phyloP scores from a whole-genome alignment of 1,284 basidiomycete species.

The Microbotryum violaceum region DNA sequence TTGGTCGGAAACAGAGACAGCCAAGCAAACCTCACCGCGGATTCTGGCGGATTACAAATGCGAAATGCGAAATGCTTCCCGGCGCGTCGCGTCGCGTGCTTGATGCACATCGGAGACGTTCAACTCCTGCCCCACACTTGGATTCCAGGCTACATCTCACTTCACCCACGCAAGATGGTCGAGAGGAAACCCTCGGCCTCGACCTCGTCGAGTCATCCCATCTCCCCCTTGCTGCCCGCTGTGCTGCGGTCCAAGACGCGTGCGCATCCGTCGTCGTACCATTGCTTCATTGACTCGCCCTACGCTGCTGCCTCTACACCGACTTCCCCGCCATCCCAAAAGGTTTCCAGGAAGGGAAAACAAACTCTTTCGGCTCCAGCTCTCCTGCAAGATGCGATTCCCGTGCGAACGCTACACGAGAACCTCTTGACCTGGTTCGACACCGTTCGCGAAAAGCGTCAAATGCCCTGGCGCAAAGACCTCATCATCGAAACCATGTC shows the following conservation, averaged over 20 bases:
- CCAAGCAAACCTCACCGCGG: too few species aligned
- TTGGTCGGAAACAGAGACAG: too few species aligned
- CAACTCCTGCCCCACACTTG: too few species aligned
- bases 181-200: too few species aligned
- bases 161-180: too few species aligned
- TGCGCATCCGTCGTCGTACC: constrained; percentile 18
- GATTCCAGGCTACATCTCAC: too few species aligned
- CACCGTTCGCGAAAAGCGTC: constrained; percentile 53
- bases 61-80: too few species aligned
- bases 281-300: constrained; percentile 18
- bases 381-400: constrained; percentile 3
- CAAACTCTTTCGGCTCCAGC: not conserved
- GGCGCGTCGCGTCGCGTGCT: too few species aligned
- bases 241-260: not conserved
- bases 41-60: too few species aligned
- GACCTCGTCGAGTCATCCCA: too few species aligned
- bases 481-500: constrained; percentile 50
- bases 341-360: constrained; percentile 10
- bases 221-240: too few species aligned
- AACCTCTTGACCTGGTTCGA: constrained; percentile 55
- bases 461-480: constrained; percentile 79
- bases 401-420: constrained; percentile 10
- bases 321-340: not conserved
- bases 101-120: too few species aligned
- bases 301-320: not conserved